Evolutionary conservation across 2,329 filamentous ascomycete species (phyloP), one percentile per base, ranked within the genome.

Genomic region (Phoma herbarum): DNA sequence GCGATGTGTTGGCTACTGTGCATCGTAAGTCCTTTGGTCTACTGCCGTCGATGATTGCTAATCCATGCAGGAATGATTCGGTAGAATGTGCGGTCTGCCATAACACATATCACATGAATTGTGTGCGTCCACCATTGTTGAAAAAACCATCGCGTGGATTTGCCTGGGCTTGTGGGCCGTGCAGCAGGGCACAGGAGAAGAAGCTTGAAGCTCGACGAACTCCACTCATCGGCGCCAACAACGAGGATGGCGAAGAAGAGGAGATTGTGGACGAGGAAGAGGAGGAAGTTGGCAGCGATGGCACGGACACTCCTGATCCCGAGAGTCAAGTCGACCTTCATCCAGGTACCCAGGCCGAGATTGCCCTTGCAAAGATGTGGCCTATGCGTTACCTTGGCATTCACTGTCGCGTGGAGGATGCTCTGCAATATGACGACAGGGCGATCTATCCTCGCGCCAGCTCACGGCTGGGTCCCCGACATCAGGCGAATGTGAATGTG

Each of bases 131-230:
- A 39, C 92, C 93, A 35, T 79, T 99, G 62, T 85, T 93, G 52
- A 99, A 97, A 78, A 99, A 99, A 78, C 95, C 95, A 20, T 97
- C 94, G 45, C 90, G 95, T 77, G 95, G 95, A 37, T 99, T 99
- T 79, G 95, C 93, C 4, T 99, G 95, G 95, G 94, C 95, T 28
- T 99, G 95, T 77, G 95, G 92, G 53, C 90, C 94, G 59, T 99
- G 95, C 78, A 97, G 93, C 77, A 89, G 94, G 70, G 93, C 92
- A n/a, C 93, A 97, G 75, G 95, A 98, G 78, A 88, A 91, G 68
- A 96, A 91, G 77, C 82, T 97, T 26, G 93, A 98, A 81, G 92
- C 93, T 59, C 89, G 93, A 58, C 90, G 96, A 73, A 96, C 93
- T 0, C 92, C 93, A 23, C 87, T 89, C 46, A 79, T 90, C 25